phyloP scores from a whole-genome alignment of 495 filamentous ascomycete genomes.

The Hypoxylon intermedium region DNA sequence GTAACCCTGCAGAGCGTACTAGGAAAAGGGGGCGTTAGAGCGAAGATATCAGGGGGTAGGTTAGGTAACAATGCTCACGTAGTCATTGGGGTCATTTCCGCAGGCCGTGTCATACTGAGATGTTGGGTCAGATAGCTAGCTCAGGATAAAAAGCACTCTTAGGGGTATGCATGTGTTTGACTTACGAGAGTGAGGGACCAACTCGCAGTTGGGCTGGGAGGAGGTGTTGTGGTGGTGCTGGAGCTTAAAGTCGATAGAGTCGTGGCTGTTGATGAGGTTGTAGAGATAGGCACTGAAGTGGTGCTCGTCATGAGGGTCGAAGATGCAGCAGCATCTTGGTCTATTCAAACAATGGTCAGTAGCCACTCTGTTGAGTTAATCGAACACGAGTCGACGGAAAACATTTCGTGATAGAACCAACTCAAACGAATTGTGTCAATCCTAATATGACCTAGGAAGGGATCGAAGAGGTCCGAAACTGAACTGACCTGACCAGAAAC shows the following conservation, averaged over 20 bases:
- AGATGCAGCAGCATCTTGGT: not conserved
- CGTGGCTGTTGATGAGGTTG: slow-evolving; percentile 27
- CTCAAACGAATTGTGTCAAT: not conserved
- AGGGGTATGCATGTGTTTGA: not conserved
- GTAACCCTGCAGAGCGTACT: not conserved
- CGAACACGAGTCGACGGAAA: not conserved
- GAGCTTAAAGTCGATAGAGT: slow-evolving; percentile 50
- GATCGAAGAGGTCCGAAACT: not conserved
- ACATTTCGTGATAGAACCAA: not conserved
- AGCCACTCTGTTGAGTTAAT: not conserved
- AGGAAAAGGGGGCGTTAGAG: not conserved
- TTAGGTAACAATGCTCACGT: not conserved
- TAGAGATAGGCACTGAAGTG: slow-evolving; percentile 77
- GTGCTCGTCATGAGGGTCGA: not conserved
- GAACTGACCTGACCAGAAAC: slow-evolving; percentile 3
- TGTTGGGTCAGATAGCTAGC: not conserved
- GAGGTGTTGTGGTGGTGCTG: slow-evolving; percentile 74
- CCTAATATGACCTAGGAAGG: not conserved
- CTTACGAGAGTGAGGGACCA: slow-evolving; percentile 11
- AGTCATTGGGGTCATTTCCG: not conserved
- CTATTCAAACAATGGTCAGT: not conserved
- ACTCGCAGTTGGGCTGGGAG: slow-evolving; percentile 66
- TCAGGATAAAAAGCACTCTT: not conserved
- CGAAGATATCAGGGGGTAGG: not conserved
- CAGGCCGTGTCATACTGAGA: slow-evolving; percentile 2